phyloP scores from a whole-genome alignment of 106 monocot species.

The Dendrobium chrysotoxum region DNA sequence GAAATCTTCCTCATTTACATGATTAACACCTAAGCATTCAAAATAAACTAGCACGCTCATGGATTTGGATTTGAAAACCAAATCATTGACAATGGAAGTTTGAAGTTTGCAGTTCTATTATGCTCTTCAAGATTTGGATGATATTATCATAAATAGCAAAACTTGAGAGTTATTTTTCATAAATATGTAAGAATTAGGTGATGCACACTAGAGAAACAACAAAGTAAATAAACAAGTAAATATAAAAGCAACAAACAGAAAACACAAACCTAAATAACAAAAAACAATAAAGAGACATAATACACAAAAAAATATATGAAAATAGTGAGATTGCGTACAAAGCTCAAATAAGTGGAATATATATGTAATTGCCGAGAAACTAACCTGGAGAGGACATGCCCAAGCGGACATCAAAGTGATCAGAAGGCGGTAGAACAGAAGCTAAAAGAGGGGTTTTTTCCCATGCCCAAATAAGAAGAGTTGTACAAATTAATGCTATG shows the following conservation, averaged over 20 bases:
- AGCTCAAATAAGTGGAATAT: background rate
- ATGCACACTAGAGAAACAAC: background rate
- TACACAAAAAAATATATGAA: background rate
- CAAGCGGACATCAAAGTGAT: conserved; percentile 21
- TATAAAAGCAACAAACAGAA: background rate
- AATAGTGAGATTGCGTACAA: background rate
- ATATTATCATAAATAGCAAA: no score
- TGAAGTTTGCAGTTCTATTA: no score
- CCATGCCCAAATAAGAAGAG: conserved; percentile 56
- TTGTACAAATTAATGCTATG: conserved; percentile 39
- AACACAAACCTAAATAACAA: background rate
- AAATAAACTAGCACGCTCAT: no score
- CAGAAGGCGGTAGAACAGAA: conserved; percentile 25
- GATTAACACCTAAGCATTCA: background rate
- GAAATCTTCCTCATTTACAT: no score
- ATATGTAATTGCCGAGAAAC: background rate
- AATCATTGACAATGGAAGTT: no score
- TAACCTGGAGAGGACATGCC: conserved; percentile 36
- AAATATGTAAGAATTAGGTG: no score
- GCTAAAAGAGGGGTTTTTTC: conserved; percentile 39
- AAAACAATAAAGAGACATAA: background rate
- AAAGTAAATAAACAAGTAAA: background rate
- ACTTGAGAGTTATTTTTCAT: no score
- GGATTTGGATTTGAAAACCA: no score
- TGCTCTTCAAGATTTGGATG: no score